Percentiles rank a stretch among this genome's conserved stretches.
Evolutionary conservation across 2,329 filamentous ascomycete species (phyloP).

Genomic region (Cladosporium sp.): DNA sequence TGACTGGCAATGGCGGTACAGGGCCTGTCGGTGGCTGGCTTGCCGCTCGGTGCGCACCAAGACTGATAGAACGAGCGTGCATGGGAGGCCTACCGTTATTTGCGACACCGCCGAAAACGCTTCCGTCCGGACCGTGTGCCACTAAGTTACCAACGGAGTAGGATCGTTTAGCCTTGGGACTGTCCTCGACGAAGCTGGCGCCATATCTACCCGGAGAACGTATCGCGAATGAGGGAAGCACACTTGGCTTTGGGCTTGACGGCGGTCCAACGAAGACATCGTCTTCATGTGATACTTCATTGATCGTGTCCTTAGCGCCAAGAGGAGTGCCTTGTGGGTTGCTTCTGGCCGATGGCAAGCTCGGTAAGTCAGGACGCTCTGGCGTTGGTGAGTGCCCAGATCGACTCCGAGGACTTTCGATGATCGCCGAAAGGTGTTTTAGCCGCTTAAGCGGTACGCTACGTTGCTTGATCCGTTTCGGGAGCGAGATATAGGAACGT

Average conservation of each 20-base stretch:
- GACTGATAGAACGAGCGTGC: constrained; percentile 31
- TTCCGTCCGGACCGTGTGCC: constrained; percentile 16
- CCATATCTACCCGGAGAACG: constrained; percentile 21
- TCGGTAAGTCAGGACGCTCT: neutral
- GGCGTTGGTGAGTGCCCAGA: constrained; percentile 18
- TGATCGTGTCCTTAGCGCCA: neutral
- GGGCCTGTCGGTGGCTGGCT: constrained; percentile 31
- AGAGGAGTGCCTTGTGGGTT: constrained; percentile 15
- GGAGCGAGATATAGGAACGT: constrained; percentile 18
- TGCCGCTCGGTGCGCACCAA: constrained; percentile 26
- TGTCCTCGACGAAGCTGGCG: constrained; percentile 20
- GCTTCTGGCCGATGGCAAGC: constrained; percentile 11
- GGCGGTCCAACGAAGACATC: constrained; percentile 17
- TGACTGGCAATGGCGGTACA: constrained; percentile 40
- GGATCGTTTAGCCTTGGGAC: constrained; percentile 21
- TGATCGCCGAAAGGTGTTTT: constrained; percentile 35
- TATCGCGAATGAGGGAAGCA: constrained; percentile 27
- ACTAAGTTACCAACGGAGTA: constrained; percentile 25
- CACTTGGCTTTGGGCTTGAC: constrained; percentile 23
- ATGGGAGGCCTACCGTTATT: constrained; percentile 16
- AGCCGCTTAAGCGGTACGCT: constrained; percentile 21
- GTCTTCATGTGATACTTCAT: neutral
- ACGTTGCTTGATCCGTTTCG: constrained; percentile 20
- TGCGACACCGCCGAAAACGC: constrained; percentile 14
- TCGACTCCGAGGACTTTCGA: constrained; percentile 35